Percentiles rank a stretch among this genome's conserved stretches.
Evolutionary conservation across 176 grass and related monocot species (phyloP).

Genomic region (Saccharum spontaneum): DNA sequence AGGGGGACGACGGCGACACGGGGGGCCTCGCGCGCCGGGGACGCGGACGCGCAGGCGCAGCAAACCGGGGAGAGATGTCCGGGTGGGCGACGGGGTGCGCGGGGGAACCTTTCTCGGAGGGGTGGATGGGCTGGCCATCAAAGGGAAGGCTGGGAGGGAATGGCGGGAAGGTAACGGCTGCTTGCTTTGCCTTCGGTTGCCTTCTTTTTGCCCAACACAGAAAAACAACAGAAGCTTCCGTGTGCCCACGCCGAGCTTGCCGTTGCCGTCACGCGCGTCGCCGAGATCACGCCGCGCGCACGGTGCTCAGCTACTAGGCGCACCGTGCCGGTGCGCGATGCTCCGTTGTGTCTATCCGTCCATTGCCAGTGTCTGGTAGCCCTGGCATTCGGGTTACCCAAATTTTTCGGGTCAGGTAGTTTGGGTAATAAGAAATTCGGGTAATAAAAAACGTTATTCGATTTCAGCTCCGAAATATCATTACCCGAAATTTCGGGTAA

Average conservation of each 20-base stretch:
- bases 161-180: constrained; percentile 56
- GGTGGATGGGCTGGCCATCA: neutral
- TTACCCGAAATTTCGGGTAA: too few species aligned
- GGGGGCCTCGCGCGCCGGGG: constrained; percentile 23
- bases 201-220: constrained; percentile 3
- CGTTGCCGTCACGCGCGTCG: too few species aligned
- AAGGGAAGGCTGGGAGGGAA: constrained; percentile 61
- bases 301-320: too few species aligned
- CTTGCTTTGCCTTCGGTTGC: constrained; percentile 4
- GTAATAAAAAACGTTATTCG: too few species aligned
- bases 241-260: neutral
- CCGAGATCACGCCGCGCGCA: too few species aligned
- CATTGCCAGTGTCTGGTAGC: neutral
- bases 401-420: too few species aligned
- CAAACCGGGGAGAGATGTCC: constrained; percentile 1
- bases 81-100: constrained; percentile 26
- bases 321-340: too few species aligned
- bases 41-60: constrained; percentile 4
- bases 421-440: too few species aligned
- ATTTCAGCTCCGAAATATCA: too few species aligned
- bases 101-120: constrained; percentile 5
- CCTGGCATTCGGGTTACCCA: too few species aligned
- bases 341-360: neutral
- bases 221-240: constrained; percentile 27
- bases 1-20: neutral